These are phyloP conservation scores for Pholiota molesta DNA, from an alignment of 768 basidiomycete species.

Conservation along the genomic window DNA sequence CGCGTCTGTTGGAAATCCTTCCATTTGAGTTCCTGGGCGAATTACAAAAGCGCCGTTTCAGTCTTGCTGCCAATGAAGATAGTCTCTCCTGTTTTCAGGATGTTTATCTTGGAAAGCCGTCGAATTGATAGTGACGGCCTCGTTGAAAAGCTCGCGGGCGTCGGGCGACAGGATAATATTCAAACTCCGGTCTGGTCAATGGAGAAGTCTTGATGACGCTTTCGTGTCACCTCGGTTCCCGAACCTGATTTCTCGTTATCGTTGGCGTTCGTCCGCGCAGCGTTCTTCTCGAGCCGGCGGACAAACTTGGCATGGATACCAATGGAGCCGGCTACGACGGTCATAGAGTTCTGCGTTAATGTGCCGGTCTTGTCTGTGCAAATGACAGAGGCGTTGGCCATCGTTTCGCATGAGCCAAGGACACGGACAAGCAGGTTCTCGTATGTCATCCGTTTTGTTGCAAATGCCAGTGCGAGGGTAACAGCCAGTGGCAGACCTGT, in stretches of 20 bases:
- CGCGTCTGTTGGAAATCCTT: constrained; percentile 67
- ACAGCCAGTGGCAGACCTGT: constrained; percentile 92
- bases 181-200: constrained; percentile 77
- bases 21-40: constrained; percentile 85
- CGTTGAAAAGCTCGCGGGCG: constrained; percentile 73
- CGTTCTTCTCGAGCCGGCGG: constrained; percentile 71
- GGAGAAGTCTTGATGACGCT: constrained; percentile 76
- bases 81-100: constrained; percentile 50
- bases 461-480: constrained; percentile 94
- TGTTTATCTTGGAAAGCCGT: constrained; percentile 91
- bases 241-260: constrained; percentile 41
- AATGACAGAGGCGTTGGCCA: constrained; percentile 96
- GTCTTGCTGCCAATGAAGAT: constrained; percentile 93
- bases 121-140: constrained; percentile 88
- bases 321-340: constrained; percentile 93
- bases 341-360: constrained; percentile 94
- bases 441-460: constrained; percentile 97
- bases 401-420: constrained; percentile 95
- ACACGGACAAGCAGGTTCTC: constrained; percentile 96
- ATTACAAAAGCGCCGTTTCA: constrained; percentile 87
- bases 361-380: constrained; percentile 98
- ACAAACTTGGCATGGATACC: constrained; percentile 97
- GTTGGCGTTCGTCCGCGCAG: constrained; percentile 70
- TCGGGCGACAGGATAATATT: constrained; percentile 63
- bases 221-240: constrained; percentile 33